Percentiles rank a stretch among this genome's conserved stretches.
phyloP scores from a whole-genome alignment of 108 stramenopile genomes.

The Nannochloropsis gaditana region DNA sequence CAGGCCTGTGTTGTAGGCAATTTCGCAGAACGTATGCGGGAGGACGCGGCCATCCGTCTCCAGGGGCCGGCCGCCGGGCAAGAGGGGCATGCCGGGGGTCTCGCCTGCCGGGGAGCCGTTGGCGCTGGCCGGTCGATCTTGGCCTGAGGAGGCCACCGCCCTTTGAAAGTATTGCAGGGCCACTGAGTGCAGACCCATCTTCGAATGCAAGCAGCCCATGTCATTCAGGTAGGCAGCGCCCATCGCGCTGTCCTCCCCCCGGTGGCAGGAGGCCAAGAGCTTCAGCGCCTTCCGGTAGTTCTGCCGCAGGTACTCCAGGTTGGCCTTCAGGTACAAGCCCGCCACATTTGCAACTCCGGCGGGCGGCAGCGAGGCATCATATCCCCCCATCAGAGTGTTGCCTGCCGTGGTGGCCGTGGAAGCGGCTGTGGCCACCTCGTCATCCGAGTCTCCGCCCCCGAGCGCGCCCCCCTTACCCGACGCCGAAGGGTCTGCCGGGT shows the following conservation, averaged over 20 bases:
- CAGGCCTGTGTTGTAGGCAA: slow-evolving; percentile 44
- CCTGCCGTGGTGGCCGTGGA: neutral
- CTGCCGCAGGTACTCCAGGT: slow-evolving; percentile 45
- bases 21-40: slow-evolving; percentile 25
- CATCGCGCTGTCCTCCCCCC: neutral
- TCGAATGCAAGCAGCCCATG: slow-evolving; percentile 49
- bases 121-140: neutral
- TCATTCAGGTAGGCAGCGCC: slow-evolving; percentile 43
- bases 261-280: slow-evolving; percentile 38
- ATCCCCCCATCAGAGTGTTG: neutral
- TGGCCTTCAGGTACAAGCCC: slow-evolving; percentile 38
- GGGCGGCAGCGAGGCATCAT: slow-evolving; percentile 32
- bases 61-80: neutral
- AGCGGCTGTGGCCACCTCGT: neutral
- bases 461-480: neutral
- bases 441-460: neutral
- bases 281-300: slow-evolving; percentile 48
- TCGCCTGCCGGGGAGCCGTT: neutral
- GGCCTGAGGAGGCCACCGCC: slow-evolving; percentile 25
- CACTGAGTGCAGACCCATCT: slow-evolving; percentile 28
- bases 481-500: neutral
- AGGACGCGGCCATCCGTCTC: neutral
- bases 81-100: neutral
- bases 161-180: slow-evolving; percentile 45
- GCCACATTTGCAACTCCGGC: slow-evolving; percentile 39